phyloP scores from a whole-genome alignment of 176 grass and related monocot genomes.

The Aegilops tauschii region DNA sequence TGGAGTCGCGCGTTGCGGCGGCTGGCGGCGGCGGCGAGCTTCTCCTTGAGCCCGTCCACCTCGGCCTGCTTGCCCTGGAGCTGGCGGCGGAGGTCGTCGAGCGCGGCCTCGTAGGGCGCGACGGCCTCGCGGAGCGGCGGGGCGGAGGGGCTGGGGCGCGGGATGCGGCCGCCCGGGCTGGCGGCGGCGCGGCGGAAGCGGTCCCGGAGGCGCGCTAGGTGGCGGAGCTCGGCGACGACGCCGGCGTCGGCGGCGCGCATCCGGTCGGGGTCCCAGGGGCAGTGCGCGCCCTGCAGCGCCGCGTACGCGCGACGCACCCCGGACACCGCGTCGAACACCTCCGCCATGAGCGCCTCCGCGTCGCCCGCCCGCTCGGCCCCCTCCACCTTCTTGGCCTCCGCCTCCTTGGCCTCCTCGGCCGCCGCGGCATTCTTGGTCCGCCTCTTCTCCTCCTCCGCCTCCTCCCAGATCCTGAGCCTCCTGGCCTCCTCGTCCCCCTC shows the following conservation, averaged over 20 bases:
- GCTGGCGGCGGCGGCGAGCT: constrained; percentile 38
- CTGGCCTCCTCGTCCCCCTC: constrained; percentile 45
- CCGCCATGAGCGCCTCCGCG: constrained; percentile 64
- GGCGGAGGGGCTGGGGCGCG: not conserved
- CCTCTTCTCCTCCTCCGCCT: constrained; percentile 24
- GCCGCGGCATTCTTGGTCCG: not conserved
- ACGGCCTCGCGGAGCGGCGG: constrained; percentile 68
- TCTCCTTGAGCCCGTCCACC: constrained; percentile 67
- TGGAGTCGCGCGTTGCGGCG: constrained; percentile 41
- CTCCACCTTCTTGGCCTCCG: not conserved
- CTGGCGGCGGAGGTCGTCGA: constrained; percentile 77
- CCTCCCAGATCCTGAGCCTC: constrained; percentile 83
- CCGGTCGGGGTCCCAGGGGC: constrained; percentile 88
- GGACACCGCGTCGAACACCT: constrained; percentile 89
- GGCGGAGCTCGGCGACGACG: constrained; percentile 82
- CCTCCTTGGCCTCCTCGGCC: constrained; percentile 5
- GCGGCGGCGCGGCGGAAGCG: constrained; percentile 68
- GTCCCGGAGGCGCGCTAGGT: constrained; percentile 72
- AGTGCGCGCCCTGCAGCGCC: constrained; percentile 75
- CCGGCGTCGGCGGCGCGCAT: constrained; percentile 66
- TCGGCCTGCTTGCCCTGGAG: constrained; percentile 84
- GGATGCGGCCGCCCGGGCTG: constrained; percentile 11
- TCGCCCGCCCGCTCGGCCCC: constrained; percentile 31
- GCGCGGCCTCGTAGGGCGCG: constrained; percentile 85
- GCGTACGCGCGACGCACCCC: constrained; percentile 71